A percentile compares a stretch with the other conserved stretches of the same genome.
These are phyloP conservation scores for Mycoemilia scoparia DNA, from an alignment of 192 early-diverging fungal species.

Conservation along the genomic window DNA sequence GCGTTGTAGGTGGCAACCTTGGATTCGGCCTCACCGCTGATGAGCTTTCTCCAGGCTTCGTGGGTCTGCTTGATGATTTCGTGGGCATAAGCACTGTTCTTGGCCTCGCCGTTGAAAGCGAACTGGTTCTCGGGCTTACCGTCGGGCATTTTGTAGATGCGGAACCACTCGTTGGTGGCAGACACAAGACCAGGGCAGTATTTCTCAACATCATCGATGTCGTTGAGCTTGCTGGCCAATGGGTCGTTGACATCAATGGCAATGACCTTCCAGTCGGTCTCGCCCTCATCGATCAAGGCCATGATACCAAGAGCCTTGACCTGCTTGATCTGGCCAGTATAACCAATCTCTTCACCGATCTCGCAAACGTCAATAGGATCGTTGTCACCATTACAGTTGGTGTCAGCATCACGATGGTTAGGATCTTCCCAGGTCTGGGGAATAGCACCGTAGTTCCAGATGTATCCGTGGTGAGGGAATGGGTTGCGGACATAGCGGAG, in stretches of 20 bases:
- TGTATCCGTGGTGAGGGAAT: constrained; percentile 99
- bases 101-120: constrained; percentile 82
- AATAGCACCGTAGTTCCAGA: constrained; percentile 99
- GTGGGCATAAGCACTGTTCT: constrained; percentile 68
- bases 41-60: constrained; percentile 82
- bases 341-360: constrained; percentile 89
- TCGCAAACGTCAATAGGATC: constrained; percentile 97
- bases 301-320: constrained; percentile 97
- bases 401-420: constrained; percentile 70
- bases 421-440: constrained; percentile 99
- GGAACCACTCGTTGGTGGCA: constrained; percentile 99
- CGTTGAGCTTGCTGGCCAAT: constrained; percentile 87
- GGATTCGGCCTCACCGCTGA: constrained; percentile 49
- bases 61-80: constrained; percentile 83
- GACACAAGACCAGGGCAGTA: constrained; percentile 89
- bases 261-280: constrained; percentile 99
- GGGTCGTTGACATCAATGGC: constrained; percentile 97
- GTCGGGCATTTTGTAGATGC: constrained; percentile 99
- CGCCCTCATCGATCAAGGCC: constrained; percentile 97
- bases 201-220: constrained; percentile 97
- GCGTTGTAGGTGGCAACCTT: constrained; percentile 52
- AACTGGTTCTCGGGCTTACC: constrained; percentile 99
- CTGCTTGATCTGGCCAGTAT: constrained; percentile 93
- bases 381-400: constrained; percentile 90
- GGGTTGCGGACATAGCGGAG: constrained; percentile 94